Evolutionary conservation across 441 rosid genomes (phyloP).

Genomic region (Adansonia gregorii): DNA sequence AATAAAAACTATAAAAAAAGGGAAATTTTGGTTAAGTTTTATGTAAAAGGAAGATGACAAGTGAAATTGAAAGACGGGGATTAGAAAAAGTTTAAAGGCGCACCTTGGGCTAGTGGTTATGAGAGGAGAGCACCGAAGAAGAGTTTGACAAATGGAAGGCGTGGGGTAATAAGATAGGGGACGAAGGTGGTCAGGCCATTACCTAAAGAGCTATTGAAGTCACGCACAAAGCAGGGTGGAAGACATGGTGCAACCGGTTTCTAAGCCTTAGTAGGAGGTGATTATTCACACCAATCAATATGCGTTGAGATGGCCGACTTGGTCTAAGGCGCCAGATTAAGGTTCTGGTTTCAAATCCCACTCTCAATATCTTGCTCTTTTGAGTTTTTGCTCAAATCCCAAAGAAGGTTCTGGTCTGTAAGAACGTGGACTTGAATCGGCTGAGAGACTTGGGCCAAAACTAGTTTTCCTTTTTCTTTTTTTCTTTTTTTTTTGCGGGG

Average conservation of each 20-base stretch:
- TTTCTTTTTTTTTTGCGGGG: too few species aligned
- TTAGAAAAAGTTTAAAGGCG: neutral
- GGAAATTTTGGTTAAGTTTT: neutral
- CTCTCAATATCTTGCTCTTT: too few species aligned
- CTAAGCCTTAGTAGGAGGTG: too few species aligned
- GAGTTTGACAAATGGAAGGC: constrained; percentile 16
- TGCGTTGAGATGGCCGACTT: constrained; percentile 82
- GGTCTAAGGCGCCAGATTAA: constrained; percentile 99
- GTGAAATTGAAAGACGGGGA: neutral
- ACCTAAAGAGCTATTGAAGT: neutral
- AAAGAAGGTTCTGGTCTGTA: constrained; percentile 48
- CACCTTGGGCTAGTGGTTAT: constrained; percentile 26
- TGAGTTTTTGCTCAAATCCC: too few species aligned
- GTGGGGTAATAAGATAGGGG: constrained; percentile 29
- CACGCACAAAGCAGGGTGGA: neutral
- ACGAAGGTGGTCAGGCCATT: neutral
- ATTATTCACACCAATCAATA: too few species aligned
- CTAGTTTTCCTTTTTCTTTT: too few species aligned
- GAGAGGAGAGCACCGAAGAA: constrained; percentile 26
- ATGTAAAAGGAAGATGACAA: neutral
- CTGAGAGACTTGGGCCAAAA: too few species aligned
- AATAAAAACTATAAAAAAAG: neutral
- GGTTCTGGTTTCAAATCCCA: too few species aligned
- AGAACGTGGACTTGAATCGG: constrained; percentile 62
- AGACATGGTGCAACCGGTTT: too few species aligned